Percentiles rank a stretch among this genome's conserved stretches.
phyloP scores from a whole-genome alignment of 768 basidiomycete species.

The Tulasnella sp. region DNA sequence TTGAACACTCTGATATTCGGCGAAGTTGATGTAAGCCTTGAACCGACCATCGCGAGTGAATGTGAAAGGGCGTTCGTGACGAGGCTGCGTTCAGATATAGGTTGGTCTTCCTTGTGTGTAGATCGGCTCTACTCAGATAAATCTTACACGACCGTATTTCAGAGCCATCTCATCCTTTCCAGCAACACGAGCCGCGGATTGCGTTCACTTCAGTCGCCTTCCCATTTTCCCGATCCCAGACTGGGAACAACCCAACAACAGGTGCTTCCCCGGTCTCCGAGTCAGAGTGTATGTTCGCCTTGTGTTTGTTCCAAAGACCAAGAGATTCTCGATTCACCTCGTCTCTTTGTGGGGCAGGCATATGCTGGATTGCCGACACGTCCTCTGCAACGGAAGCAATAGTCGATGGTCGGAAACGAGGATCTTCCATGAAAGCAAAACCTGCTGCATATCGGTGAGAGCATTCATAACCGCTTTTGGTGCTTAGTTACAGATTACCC shows the following conservation, averaged over 20 bases:
- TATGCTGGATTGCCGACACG: constrained; percentile 69
- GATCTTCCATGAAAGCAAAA: constrained; percentile 7
- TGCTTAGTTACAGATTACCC: too few relatives aligned
- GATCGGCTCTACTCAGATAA: constrained; percentile 12
- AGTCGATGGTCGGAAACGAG: constrained; percentile 63
- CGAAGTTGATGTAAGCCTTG: constrained; percentile 56
- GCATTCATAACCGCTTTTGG: not conserved
- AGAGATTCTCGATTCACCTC: not conserved
- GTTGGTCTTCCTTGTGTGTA: not conserved
- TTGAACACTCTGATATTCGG: constrained; percentile 70
- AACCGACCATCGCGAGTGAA: constrained; percentile 55
- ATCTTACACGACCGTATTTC: constrained; percentile 27
- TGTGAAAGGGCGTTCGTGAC: constrained; percentile 69
- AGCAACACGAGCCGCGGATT: constrained; percentile 56
- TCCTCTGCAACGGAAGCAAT: constrained; percentile 59
- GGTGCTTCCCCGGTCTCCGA: constrained; percentile 53
- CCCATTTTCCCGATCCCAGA: constrained; percentile 55
- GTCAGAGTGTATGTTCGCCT: constrained; percentile 63
- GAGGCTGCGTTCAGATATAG: constrained; percentile 48
- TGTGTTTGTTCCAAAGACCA: not conserved
- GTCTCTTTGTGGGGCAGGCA: constrained; percentile 49
- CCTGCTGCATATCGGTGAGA: not conserved
- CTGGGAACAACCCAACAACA: constrained; percentile 28
- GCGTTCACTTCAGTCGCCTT: constrained; percentile 65
- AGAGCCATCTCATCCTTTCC: constrained; percentile 48